Conservation (phyloP, 2,329 filamentous ascomycete genomes). For the Paecilomyces sp. region DNA sequence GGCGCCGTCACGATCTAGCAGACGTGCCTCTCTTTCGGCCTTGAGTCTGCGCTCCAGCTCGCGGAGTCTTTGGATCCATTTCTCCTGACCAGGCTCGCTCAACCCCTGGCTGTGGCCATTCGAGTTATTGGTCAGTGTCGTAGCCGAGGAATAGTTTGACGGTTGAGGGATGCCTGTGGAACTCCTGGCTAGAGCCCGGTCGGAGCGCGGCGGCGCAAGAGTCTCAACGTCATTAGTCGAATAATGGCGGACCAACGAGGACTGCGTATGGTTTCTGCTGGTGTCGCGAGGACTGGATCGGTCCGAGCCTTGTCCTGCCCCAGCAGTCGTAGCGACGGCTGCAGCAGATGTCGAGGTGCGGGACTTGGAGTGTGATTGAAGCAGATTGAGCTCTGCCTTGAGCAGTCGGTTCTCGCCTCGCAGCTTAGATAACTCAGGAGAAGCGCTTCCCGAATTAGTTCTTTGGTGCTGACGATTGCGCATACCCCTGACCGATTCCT, state of each 20-base stretch:
- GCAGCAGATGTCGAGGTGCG: constrained; percentile 39
- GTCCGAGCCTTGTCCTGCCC: constrained; percentile 27
- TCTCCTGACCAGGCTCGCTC: constrained; percentile 51
- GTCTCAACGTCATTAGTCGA: constrained; percentile 45
- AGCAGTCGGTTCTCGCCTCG: constrained; percentile 55
- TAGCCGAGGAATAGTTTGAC: constrained; percentile 24
- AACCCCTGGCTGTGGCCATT: constrained; percentile 14
- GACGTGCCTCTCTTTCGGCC: constrained; percentile 76
- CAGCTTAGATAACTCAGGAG: constrained; percentile 52
- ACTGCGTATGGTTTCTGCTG: constrained; percentile 24
- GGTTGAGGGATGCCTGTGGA: constrained; percentile 27
- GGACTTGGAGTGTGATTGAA: constrained; percentile 58
- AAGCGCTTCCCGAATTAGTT: constrained; percentile 22
- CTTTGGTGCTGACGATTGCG: constrained; percentile 24
- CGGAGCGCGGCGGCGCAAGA: constrained; percentile 16
- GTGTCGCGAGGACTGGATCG: constrained; percentile 16
- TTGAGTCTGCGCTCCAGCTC: constrained; percentile 87
- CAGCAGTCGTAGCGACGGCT: constrained; percentile 30
- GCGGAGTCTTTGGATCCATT: constrained; percentile 77
- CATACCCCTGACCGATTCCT: constrained; percentile 66
- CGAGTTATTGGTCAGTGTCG: constrained; percentile 22
- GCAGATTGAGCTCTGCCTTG: constrained; percentile 58
- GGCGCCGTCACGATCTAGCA: constrained; percentile 78
- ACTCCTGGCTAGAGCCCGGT: constrained; percentile 21
- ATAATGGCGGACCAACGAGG: constrained; percentile 49